A percentile compares a stretch with the other conserved stretches of the same genome.
phyloP scores from a whole-genome alignment of 768 basidiomycete species.

The Russula olivacea region DNA sequence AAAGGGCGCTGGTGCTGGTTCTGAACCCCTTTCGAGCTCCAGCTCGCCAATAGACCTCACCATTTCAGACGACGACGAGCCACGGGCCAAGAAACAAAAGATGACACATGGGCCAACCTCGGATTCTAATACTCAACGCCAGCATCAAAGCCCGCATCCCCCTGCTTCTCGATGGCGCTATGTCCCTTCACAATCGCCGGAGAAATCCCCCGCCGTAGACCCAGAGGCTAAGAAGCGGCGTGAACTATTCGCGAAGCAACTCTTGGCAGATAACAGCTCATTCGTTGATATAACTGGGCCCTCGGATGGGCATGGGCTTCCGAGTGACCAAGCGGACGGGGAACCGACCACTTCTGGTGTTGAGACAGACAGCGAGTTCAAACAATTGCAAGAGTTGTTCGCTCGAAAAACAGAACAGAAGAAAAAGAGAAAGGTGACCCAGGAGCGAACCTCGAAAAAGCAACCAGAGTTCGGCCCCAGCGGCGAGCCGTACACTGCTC shows the following conservation, averaged over 20 bases:
- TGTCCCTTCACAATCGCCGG: slow-evolving; percentile 18
- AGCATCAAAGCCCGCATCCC: not conserved
- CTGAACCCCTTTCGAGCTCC: slow-evolving; percentile 1
- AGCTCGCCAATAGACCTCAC: slow-evolving; percentile 23
- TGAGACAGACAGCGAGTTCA: slow-evolving; percentile 44
- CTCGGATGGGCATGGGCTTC: not conserved
- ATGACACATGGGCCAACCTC: not conserved
- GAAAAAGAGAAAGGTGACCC: slow-evolving; percentile 28
- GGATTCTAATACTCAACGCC: not conserved
- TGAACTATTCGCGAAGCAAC: slow-evolving; percentile 18
- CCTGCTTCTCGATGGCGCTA: slow-evolving; percentile 20
- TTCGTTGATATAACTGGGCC: not conserved
- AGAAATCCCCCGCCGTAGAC: slow-evolving; percentile 3
- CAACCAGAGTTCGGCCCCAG: slow-evolving; percentile 53
- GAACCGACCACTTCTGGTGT: slow-evolving; percentile 32
- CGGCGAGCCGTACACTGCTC: slow-evolving; percentile 66
- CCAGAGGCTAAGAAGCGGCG: slow-evolving; percentile 15
- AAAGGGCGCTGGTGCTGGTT: not conserved
- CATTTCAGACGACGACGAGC: slow-evolving; percentile 20
- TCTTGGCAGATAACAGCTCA: slow-evolving; percentile 14
- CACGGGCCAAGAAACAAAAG: slow-evolving; percentile 19
- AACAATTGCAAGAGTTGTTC: slow-evolving; percentile 45
- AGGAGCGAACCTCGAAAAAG: slow-evolving; percentile 32
- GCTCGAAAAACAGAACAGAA: slow-evolving; percentile 34
- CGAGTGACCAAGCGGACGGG: slow-evolving; percentile 9